Evolutionary conservation across 352 stramenopile species (phyloP), one percentile per base, ranked within the genome.

Genomic region (Globisporangium viniferum): DNA sequence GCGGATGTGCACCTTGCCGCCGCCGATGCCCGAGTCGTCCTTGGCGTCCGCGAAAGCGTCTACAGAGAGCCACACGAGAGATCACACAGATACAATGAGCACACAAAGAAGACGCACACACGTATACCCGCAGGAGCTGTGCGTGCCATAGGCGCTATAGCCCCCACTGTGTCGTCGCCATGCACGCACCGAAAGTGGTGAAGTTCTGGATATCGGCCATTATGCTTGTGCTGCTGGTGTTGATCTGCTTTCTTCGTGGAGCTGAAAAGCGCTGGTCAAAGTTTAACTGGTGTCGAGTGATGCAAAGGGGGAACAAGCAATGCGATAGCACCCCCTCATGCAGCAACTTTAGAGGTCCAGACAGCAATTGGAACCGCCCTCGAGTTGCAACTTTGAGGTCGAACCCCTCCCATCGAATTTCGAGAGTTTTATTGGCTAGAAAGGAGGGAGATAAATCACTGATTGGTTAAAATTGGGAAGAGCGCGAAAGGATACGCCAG

Each of bases 1-100:
- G 77, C 98, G 97, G 71, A 99, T 97, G 84, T 99, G 97, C 59
- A 99, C 89, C 75, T 96, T 96, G 76, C 88, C 89, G 44, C 86
- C 81, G 71, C 87, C 86, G 60, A 94, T 87, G 74, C 84, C 82
- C 48, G 87, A 94, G 68, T 94, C 88, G 59, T 96, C 89, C 81
- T 94, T 94, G 65, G 89, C 89, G 65, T 96, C 89, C 31, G 86
- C 86, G 68, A 96, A 96, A 27, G 89, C 89, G 71, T 96, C 89
- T 96, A 64, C 22, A 65, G 6, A 15, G 5, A 69, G 36, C n/a
- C 64, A 67, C 14, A 41, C n/a, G 18, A 35, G 59, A 8, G 10
- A 35, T 24, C 31, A 14, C 7, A 46, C 7, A 62, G 20, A 51
- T 18, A 49, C 35, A 8, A 27, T 59, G 41, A 41, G 55, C 14